Evolutionary conservation across 2,329 filamentous ascomycete genomes (phyloP), one percentile per base, ranked within the genome.

Genomic region (Tolypocladium ovalisporum): DNA sequence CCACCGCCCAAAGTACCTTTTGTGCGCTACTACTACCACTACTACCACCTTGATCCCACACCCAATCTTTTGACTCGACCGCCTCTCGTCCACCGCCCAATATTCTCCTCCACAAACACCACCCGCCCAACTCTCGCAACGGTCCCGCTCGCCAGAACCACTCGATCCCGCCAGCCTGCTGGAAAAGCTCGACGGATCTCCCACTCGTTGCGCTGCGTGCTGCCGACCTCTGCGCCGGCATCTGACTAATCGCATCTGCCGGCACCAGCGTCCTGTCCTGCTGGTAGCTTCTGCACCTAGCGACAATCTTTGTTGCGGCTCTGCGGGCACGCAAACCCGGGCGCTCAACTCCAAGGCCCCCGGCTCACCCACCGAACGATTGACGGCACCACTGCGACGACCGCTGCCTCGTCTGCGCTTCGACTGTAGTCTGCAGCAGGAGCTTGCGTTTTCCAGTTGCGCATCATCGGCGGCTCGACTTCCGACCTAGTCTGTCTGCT

Each of bases 281-380:
- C 19, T 52, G 55, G 55, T 49, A 52, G 40, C 54, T 55, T 37
- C 36, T 55, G 47, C 36, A 40, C 47, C 55, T 52, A 44, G 37
- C 27, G 29, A 55, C 24, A 54, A 42, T 37, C 32, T 52, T 22
- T 24, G 44, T 37, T 52, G 55, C 55, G 55, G 55, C 55, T 56
- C 55, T 56, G 55, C 55, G 47, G 55, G 47, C 36, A 47, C 35
- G 54, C 54, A 37, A 54, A 55, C n/a, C 54, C 32, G 29, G 40
- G 40, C 39, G 32, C 40, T 35, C 54, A 36, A 55, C 27, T 55
- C 54, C 27, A 42, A 42, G 4, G 10, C n/a, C 39, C 52, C 53
- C 53, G 36, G 27, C 53, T 34, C 37, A 19, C 12, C 36, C 44
- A 3, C 53, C 22, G 27, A 54, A 39, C 52, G 17, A 42, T 24